Conservation (phyloP, 352 stramenopile species). For the Stramenopiles sp. region DNA sequence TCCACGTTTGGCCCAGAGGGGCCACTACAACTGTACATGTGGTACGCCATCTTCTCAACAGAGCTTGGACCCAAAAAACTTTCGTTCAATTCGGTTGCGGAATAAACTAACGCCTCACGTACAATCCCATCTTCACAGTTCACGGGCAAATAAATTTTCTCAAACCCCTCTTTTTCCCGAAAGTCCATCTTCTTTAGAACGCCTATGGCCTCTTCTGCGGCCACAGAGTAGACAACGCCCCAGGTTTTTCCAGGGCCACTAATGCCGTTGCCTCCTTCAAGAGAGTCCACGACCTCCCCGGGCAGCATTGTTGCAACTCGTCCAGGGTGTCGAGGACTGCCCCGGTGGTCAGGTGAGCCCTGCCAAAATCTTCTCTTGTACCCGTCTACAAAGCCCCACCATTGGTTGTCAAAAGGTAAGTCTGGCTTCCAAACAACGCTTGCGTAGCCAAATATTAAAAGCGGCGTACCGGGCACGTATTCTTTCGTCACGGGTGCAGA, state of each 20-base stretch:
- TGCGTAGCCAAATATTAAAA: conserved; percentile 19
- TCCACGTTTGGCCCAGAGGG: conserved; percentile 53
- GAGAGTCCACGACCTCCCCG: conserved; percentile 39
- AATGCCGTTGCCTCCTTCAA: conserved; percentile 37
- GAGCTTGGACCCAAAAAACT: conserved; percentile 49
- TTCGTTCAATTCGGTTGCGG: conserved; percentile 48
- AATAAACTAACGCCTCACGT: conserved; percentile 50
- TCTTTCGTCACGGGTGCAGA: no score
- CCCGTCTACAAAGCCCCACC: conserved; percentile 42
- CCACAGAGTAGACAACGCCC: conserved; percentile 59
- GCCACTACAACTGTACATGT: conserved; percentile 41
- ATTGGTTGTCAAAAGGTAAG: conserved; percentile 16
- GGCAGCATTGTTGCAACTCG: conserved; percentile 56
- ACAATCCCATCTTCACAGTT: conserved; percentile 42
- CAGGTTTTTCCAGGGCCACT: conserved; percentile 27
- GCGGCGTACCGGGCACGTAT: no score
- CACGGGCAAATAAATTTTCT: conserved; percentile 46
- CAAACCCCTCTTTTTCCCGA: conserved; percentile 51
- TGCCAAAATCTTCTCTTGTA: conserved; percentile 67
- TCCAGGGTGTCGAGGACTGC: conserved; percentile 39
- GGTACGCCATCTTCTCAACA: conserved; percentile 38
- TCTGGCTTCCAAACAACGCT: conserved; percentile 20
- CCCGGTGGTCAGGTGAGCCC: conserved; percentile 56
- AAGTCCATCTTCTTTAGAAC: conserved; percentile 54
- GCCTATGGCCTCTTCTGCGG: conserved; percentile 42